Base-by-base conservation (phyloP, 441 rosid species). In the Raphanus hybrid region DNA sequence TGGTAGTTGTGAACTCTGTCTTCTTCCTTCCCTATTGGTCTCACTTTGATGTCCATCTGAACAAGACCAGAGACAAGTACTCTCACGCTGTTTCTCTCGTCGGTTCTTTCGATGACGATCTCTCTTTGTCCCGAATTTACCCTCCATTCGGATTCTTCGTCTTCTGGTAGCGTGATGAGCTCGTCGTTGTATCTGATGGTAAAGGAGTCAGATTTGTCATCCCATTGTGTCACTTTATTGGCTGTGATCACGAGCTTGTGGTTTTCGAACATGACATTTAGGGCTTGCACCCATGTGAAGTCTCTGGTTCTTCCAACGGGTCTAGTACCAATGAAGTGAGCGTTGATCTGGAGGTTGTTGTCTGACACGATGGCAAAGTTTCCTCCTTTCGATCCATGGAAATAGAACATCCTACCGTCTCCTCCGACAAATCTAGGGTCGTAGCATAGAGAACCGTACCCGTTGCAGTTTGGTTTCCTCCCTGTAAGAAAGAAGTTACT, bases 351-450 rank as follows among this genome's bases (percentile, higher is more conserved):
- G 15, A 92, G 85, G 63, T 87, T 85, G 9, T 83, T 76, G 45
- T 94, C 97, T 0, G 99, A 94, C 69, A 92, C 86, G 6, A 91
- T 81, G 0, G 97, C 97, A 64, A 92, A 91, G 91, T 87, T 92
- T 67, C 93, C 96, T 11, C 86, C 98, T 52, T 85, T 90, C 20
- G 89, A 78, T 81, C 97, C 98, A 16, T 92, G 98, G 89, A 94
- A 92, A 80, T 94, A 94, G 88, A 94, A 94, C 96, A 90, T 89
- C 45, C 83, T 88, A 18, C 97, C 97, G 8, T 92, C 99, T 89
- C 86, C 98, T 82, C 77, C 34, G 1, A 29, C 34, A 29, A 29
- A 29, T 5, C 34, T 29, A 29, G 34, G 34, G 34, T 29, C 34
- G 6, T 29, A 29, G 34, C 34, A 29, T 29, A 29, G 34, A 29